Percentiles rank a stretch among this genome's conserved stretches.
These are phyloP conservation scores for Polygonum aviculare DNA, from an alignment of 148 eudicot species.

Conservation along the genomic window DNA sequence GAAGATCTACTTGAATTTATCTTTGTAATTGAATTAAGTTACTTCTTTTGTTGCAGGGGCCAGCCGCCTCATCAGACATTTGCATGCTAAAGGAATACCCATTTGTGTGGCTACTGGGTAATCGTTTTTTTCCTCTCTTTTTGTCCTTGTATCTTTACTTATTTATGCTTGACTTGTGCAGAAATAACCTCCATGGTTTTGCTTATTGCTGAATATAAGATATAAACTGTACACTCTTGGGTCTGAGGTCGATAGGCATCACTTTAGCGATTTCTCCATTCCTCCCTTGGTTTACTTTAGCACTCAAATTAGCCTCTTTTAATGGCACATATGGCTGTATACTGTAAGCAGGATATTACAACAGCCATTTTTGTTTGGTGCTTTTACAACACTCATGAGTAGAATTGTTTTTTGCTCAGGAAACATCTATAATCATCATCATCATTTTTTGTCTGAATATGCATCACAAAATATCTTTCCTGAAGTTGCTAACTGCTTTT, in stretches of 20 bases:
- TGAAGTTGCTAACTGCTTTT: not conserved
- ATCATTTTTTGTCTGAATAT: not conserved
- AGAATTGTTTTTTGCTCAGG: not conserved
- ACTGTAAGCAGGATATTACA: not conserved
- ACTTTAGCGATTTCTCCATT: too few species aligned
- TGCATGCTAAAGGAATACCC: slow-evolving; percentile 64
- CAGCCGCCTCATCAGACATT: slow-evolving; percentile 63
- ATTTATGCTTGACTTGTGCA: not conserved
- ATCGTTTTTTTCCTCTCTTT: not conserved
- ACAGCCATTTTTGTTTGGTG: not conserved
- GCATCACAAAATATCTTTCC: not conserved
- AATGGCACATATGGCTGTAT: not conserved
- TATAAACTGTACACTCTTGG: not conserved
- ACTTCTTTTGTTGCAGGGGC: slow-evolving; percentile 42
- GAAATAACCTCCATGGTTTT: not conserved
- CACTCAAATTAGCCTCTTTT: not conserved
- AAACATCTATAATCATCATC: not conserved
- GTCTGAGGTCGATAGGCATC: not conserved
- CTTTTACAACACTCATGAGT: not conserved
- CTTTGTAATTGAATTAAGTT: not conserved
- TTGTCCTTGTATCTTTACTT: not conserved
- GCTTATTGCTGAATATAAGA: not conserved
- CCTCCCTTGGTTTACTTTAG: not conserved
- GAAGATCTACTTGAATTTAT: not conserved
- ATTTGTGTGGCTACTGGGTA: slow-evolving; percentile 95